phyloP scores from a whole-genome alignment of 495 filamentous ascomycete genomes.

The Immersiella caudata region DNA sequence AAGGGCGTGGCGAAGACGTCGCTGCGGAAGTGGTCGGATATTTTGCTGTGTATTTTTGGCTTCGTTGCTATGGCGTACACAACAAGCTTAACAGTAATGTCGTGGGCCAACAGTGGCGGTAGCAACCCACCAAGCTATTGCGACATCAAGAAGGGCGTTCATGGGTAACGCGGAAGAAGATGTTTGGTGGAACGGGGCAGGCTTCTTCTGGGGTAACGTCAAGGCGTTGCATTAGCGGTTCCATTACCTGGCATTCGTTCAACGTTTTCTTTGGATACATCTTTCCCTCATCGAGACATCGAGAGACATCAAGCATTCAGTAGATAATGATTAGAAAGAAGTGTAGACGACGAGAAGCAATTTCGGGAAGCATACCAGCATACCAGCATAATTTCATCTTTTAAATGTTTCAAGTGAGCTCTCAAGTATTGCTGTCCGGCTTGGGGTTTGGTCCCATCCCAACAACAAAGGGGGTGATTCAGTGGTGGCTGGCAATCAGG shows the following conservation, averaged over 20 bases:
- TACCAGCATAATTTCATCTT: not conserved
- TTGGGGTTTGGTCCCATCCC: not conserved
- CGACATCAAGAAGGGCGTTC: constrained; percentile 36
- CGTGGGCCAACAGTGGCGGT: constrained; percentile 64
- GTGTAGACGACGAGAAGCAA: not conserved
- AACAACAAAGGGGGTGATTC: not conserved
- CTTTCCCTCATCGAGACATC: not conserved
- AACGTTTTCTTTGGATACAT: not conserved
- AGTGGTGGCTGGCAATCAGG: not conserved
- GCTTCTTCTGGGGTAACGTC: not conserved
- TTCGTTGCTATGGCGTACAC: constrained; percentile 87
- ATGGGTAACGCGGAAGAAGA: not conserved
- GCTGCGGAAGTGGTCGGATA: constrained; percentile 67
- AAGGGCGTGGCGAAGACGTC: constrained; percentile 70
- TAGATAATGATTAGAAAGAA: not conserved
- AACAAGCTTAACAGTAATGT: constrained; percentile 77
- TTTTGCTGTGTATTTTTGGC: constrained; percentile 77
- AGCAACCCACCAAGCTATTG: constrained; percentile 53
- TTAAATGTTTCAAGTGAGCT: not conserved
- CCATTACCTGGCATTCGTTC: not conserved
- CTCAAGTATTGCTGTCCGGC: too few relatives aligned
- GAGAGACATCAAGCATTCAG: not conserved
- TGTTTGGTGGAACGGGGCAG: not conserved
- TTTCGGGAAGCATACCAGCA: not conserved
- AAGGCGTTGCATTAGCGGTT: not conserved